phyloP scores from a whole-genome alignment of 176 grass and related monocot genomes.

The Dactylis glomerata region DNA sequence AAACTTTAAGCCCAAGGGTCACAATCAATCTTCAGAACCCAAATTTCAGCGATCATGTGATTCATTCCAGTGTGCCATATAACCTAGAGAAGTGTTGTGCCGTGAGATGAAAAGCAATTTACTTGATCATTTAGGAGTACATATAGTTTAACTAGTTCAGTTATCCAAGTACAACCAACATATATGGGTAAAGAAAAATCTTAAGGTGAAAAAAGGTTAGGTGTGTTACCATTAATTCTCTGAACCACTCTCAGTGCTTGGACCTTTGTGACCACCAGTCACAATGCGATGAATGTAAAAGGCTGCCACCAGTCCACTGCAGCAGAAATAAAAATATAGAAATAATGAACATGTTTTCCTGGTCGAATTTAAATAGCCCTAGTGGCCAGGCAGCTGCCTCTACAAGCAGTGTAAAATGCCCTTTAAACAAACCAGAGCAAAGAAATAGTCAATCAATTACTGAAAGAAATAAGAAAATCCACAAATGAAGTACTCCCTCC shows the following conservation, averaged over 20 bases:
- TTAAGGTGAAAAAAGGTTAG: background rate
- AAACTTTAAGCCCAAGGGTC: background rate
- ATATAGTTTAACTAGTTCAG: background rate
- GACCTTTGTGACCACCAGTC: conserved; percentile 17
- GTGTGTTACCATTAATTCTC: conserved; percentile 42
- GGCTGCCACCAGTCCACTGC: conserved; percentile 50
- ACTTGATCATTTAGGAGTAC: background rate
- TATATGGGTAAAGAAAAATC: background rate
- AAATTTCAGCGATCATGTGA: background rate
- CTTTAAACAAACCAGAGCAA: background rate
- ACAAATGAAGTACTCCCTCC: background rate
- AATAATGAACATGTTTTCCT: background rate
- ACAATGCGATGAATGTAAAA: conserved; percentile 52
- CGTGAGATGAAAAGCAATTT: background rate
- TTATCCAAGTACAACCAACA: background rate
- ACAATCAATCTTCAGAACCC: conserved; percentile 17
- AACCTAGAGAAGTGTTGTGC: conserved; percentile 24
- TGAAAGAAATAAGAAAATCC: background rate
- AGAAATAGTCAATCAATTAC: background rate
- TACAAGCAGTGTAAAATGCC: background rate
- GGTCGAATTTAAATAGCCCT: background rate
- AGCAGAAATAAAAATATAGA: conserved; percentile 25
- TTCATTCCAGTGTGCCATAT: background rate
- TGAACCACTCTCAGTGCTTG: conserved; percentile 22
- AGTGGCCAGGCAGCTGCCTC: background rate